Base-by-base conservation (phyloP, 1,139 yeast genomes). In the Blastobotrys malaysiensis region DNA sequence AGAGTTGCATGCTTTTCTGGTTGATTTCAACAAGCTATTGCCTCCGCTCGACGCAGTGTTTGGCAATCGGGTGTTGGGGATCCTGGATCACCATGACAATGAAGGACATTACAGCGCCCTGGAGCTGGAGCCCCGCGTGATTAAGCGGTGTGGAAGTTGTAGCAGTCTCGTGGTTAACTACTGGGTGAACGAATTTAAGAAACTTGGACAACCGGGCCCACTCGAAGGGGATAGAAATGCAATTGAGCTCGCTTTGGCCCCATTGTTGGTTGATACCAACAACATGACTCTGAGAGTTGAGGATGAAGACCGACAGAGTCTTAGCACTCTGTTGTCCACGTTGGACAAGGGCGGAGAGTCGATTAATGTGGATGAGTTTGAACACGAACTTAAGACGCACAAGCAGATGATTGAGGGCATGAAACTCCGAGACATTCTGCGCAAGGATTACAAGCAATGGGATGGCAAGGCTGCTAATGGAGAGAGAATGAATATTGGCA, bases 81-180 rank as follows among this genome's bases (percentile, higher is more conserved):
- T 93, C 11, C 79, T 93, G 36, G 99, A 91, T 65, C 99, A 91
- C 65, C 99, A 91, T 67, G 86, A 77, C 5, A 96, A 89, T 63
- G 90, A 86, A 64, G 73, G 74, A 0, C 71, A 72, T 14, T 82
- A 77, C 61, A 45, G 61, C 14, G 67, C 72, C 0, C n/a, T 31
- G 39, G 5, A 13, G 2, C 55, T 62, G 1, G 71, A 75, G 20
- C 97, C 97, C 0, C 70, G 95, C 53, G 71, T 85, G 6, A 75
- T 90, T 48, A 70, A 73, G 49, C 70, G 77, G 1, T 73, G 82
- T 51, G 98, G 97, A 0, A 87, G 96, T 53, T 89, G 97, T 67
- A 79, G 89, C 3, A 78, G 89, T 22, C 72, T 89, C 50, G 86
- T 91, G 1, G 79, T 85, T 62, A 78, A 80, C 52, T 81, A 83